A percentile compares a stretch with the other conserved stretches of the same genome.
phyloP scores from a whole-genome alignment of 2,329 filamentous ascomycete genomes.

The Aspergillus pseudoterreus region DNA sequence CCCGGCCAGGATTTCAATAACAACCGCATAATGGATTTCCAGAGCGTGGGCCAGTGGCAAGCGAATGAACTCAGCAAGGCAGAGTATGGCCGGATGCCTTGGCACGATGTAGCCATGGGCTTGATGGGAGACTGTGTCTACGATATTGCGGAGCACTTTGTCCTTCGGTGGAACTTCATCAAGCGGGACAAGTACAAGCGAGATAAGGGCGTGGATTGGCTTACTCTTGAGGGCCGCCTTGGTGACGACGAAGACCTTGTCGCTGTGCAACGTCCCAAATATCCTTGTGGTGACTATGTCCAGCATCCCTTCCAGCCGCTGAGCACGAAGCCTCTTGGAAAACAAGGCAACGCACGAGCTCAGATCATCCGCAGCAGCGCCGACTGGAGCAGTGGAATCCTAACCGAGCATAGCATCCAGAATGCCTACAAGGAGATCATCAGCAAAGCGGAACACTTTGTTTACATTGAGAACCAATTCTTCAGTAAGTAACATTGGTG shows the following conservation, averaged over 20 bases:
- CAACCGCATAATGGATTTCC: slow-evolving; percentile 92
- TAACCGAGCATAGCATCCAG: slow-evolving; percentile 77
- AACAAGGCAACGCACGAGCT: slow-evolving; percentile 71
- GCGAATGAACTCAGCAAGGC: slow-evolving; percentile 87
- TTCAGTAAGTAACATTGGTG: too few species aligned
- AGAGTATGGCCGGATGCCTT: slow-evolving; percentile 92
- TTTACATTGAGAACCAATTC: slow-evolving; percentile 99
- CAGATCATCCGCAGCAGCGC: slow-evolving; percentile 86
- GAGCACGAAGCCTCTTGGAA: slow-evolving; percentile 58
- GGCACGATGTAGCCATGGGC: slow-evolving; percentile 94
- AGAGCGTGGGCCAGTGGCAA: slow-evolving; percentile 88
- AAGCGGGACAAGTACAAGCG: slow-evolving; percentile 98
- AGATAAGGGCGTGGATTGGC: slow-evolving; percentile 77
- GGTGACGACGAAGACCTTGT: slow-evolving; percentile 79
- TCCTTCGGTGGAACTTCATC: slow-evolving; percentile 92
- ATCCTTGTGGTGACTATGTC: slow-evolving; percentile 83
- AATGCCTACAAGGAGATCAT: slow-evolving; percentile 86
- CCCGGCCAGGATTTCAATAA: slow-evolving; percentile 98
- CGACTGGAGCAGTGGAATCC: slow-evolving; percentile 91
- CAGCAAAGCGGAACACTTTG: slow-evolving; percentile 79
- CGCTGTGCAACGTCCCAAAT: slow-evolving; percentile 81
- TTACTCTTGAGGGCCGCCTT: slow-evolving; percentile 71
- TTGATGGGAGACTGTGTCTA: slow-evolving; percentile 85
- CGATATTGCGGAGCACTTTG: slow-evolving; percentile 93
- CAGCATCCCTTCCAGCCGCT: slow-evolving; percentile 73